Evolutionary conservation across 257 asterid species (phyloP), one percentile per base, ranked within the genome.

Genomic region (Phtheirospermum japonicum): DNA sequence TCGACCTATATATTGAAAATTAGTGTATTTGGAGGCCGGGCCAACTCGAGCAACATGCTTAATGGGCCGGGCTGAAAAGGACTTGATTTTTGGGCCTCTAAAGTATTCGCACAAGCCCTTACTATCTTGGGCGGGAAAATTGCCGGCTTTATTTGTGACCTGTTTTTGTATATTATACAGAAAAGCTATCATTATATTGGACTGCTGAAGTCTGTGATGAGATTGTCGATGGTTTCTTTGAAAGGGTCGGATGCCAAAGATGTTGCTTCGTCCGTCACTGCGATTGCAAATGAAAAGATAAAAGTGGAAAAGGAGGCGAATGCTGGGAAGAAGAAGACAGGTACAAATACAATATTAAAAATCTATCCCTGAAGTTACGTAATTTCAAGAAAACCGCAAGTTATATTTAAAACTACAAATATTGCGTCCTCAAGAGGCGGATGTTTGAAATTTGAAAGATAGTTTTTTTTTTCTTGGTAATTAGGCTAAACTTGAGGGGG

Each of bases 181-280:
- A 94, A 90, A 85, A 94, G 97, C 77, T 94, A 68, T 74, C 95
- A 89, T 69, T 94, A 90, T 45, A 81, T 87, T 57, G 92, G 86
- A 48, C 63, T 94, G 74, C 86, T 94, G 39, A 90, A 90, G 79
- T 73, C 83, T 60, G 89, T 90, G 26, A 89, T 94, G 95, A 85
- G 99, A 79, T 66, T 87, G 76, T 85, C 97, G 9, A 51, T 85
- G 89, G 69, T 89, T 43, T 19, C 89, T 10, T 71, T 87, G 85
- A 94, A 90, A 80, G 99, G 95, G 0, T 76, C 88, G 26, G 99
- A 94, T 79, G 95, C 87, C 63, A 90, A 90, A 75, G 99, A 90
- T 14, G 74, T 94, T 40, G 92, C 94, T 20, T 89, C 99, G 61
- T 82, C 97, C 0, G 68, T 94, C 51, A 79, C 97, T 61, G 99